Percentiles rank a stretch among this genome's conserved stretches.
Conservation (phyloP, 192 early-diverging fungal species). For the Coemansia sp. region DNA sequence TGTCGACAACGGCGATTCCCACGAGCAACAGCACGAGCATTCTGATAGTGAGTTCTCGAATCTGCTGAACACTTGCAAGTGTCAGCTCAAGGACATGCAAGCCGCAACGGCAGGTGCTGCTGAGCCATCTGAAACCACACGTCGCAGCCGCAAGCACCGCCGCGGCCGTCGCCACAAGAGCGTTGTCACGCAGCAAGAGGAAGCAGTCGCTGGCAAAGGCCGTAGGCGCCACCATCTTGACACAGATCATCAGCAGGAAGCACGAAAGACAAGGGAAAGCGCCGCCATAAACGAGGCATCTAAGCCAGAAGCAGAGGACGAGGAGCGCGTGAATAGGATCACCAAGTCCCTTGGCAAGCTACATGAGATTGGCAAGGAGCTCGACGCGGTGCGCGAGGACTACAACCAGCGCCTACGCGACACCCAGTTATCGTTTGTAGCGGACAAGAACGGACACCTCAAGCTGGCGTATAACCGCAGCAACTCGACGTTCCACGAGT, state of each 20-base stretch:
- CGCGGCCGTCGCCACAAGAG: conserved; percentile 5
- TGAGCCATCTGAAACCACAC: not conserved
- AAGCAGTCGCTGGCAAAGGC: not conserved
- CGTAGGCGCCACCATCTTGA: conserved; percentile 6
- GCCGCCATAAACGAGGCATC: not conserved
- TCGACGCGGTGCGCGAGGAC: conserved; percentile 33
- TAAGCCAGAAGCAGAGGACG: not conserved
- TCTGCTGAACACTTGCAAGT: conserved; percentile 40
- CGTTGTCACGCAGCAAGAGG: not conserved
- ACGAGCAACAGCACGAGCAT: conserved; percentile 9
- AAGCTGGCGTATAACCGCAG: conserved; percentile 34
- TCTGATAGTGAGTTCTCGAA: conserved; percentile 39
- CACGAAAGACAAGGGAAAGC: not conserved
- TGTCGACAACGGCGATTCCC: not conserved
- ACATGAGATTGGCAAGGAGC: conserved; percentile 24
- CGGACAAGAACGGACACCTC: conserved; percentile 40
- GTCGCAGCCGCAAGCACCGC: conserved; percentile 18
- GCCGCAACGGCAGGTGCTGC: not conserved
- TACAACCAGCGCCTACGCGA: conserved; percentile 38
- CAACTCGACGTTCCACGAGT: conserved; percentile 37
- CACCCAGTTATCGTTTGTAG: conserved; percentile 47
- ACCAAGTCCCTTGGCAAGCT: conserved; percentile 16
- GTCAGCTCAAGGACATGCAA: conserved; percentile 31
- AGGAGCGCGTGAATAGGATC: not conserved
- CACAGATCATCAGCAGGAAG: not conserved